Evolutionary conservation across 257 asterid species (phyloP).

Genomic region (Capsicum rhomboideum): DNA sequence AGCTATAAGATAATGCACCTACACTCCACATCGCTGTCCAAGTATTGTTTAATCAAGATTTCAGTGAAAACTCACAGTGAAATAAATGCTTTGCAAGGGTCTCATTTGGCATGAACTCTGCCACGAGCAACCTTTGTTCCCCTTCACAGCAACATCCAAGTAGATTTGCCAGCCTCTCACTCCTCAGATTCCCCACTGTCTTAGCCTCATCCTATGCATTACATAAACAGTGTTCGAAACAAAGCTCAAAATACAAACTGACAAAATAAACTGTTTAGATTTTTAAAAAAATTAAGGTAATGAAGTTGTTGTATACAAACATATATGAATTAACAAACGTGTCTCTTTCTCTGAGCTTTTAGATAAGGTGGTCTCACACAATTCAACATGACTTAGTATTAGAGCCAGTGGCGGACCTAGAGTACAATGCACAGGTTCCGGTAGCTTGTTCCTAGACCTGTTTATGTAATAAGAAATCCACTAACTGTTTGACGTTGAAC

Average conservation of each 20-base stretch:
- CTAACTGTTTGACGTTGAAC: background rate
- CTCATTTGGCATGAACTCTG: slow-evolving; percentile 44
- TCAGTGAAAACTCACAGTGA: slow-evolving; percentile 28
- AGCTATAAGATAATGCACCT: background rate
- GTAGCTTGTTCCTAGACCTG: background rate
- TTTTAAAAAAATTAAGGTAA: background rate
- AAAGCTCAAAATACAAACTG: background rate
- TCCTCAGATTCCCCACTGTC: slow-evolving; percentile 38
- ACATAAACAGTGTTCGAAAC: background rate
- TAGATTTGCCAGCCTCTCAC: slow-evolving; percentile 36
- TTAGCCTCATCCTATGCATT: slow-evolving; percentile 33
- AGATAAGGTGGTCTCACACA: background rate
- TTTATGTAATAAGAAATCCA: background rate
- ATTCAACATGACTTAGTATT: background rate
- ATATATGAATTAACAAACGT: background rate
- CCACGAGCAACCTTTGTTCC: slow-evolving; percentile 39
- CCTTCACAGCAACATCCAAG: slow-evolving; percentile 38
- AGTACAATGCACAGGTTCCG: background rate
- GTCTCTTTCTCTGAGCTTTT: background rate
- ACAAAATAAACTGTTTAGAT: background rate
- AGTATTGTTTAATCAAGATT: background rate
- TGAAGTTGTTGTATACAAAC: background rate
- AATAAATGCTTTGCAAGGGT: slow-evolving; percentile 46
- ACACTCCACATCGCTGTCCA: background rate
- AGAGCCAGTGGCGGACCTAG: background rate